phyloP scores from a whole-genome alignment of 805 yeast species.

The Spathaspora boniae region DNA sequence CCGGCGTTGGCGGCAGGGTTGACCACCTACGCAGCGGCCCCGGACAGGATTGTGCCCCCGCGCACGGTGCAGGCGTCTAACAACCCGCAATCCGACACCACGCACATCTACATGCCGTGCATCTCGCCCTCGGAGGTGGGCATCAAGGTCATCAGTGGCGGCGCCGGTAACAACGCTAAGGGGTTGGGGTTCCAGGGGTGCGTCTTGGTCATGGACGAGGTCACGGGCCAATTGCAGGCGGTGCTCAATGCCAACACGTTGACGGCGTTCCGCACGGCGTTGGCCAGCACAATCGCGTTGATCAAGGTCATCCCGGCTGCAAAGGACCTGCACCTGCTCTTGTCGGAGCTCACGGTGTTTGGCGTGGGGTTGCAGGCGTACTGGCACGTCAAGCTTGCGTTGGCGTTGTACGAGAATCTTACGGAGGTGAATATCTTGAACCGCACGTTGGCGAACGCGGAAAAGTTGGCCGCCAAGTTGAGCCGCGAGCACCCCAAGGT shows the following conservation, averaged over 20 bases:
- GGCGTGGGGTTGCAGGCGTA: slow-evolving; percentile 65
- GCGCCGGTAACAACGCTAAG: slow-evolving; percentile 29
- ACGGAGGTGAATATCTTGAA: slow-evolving; percentile 43
- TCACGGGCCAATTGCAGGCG: slow-evolving; percentile 50
- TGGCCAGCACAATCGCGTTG: slow-evolving; percentile 50
- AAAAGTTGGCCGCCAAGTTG: slow-evolving; percentile 22
- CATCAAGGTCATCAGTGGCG: slow-evolving; percentile 57
- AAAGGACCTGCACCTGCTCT: slow-evolving; percentile 21
- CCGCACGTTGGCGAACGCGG: slow-evolving; percentile 41
- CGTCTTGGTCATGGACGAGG: slow-evolving; percentile 47
- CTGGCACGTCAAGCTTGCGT: slow-evolving; percentile 55
- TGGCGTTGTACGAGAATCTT: slow-evolving; percentile 37
- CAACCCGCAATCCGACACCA: slow-evolving; percentile 30
- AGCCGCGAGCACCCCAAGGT: slow-evolving; percentile 23
- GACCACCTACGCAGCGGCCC: slow-evolving; percentile 38
- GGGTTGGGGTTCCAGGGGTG: slow-evolving; percentile 58
- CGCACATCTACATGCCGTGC: slow-evolving; percentile 68
- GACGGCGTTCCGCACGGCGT: slow-evolving; percentile 67
- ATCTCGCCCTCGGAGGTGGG: slow-evolving; percentile 51
- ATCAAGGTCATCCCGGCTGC: slow-evolving; percentile 24
- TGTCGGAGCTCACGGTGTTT: slow-evolving; percentile 37
- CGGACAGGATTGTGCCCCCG: slow-evolving; percentile 47
- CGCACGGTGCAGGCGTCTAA: slow-evolving; percentile 45
- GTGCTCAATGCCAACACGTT: slow-evolving; percentile 54
- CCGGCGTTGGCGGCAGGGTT: slow-evolving; percentile 35